A percentile compares a stretch with the other conserved stretches of the same genome.
Conservation (phyloP, 805 yeast species). For the Kodamaea sagamina region DNA sequence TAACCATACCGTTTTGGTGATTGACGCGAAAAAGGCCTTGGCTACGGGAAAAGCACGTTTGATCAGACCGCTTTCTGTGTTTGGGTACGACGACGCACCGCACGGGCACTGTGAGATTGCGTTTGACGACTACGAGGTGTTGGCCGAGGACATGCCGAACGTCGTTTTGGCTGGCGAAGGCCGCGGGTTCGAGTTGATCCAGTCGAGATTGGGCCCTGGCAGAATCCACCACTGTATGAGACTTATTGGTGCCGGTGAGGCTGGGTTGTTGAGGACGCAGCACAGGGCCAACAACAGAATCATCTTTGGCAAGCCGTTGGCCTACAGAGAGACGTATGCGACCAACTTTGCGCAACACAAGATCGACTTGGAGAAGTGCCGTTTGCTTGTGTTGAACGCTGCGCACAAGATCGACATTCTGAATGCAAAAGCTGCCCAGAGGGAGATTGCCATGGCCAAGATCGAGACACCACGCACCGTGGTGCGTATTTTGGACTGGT, state of each 20-base stretch:
- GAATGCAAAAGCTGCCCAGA: slow-evolving; percentile 55
- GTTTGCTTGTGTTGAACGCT: slow-evolving; percentile 57
- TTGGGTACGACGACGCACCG: slow-evolving; percentile 69
- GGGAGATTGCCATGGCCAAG: slow-evolving; percentile 63
- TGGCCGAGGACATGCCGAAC: slow-evolving; percentile 45
- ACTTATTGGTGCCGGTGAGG: slow-evolving; percentile 60
- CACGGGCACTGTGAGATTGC: slow-evolving; percentile 68
- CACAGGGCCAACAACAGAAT: slow-evolving; percentile 53
- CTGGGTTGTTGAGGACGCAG: slow-evolving; percentile 48
- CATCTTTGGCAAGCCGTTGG: slow-evolving; percentile 54
- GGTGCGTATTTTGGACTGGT: slow-evolving; percentile 56
- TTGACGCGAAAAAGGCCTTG: slow-evolving; percentile 53
- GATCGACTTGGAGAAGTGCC: slow-evolving; percentile 55
- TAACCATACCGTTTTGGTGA: slow-evolving; percentile 58
- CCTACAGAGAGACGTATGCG: slow-evolving; percentile 51
- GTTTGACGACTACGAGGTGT: slow-evolving; percentile 51
- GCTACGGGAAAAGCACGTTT: slow-evolving; percentile 50
- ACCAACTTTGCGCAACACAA: slow-evolving; percentile 52
- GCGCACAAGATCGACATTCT: slow-evolving; percentile 58
- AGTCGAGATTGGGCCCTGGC: slow-evolving; percentile 69
- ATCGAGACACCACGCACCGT: slow-evolving; percentile 62
- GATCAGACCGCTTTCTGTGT: slow-evolving; percentile 53
- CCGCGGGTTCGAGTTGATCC: slow-evolving; percentile 62
- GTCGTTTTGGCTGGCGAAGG: slow-evolving; percentile 47
- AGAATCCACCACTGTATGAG: slow-evolving; percentile 72